A percentile compares a stretch with the other conserved stretches of the same genome.
Evolutionary conservation across 768 basidiomycete species (phyloP).

Genomic region (Gloeostereum incarnatum): DNA sequence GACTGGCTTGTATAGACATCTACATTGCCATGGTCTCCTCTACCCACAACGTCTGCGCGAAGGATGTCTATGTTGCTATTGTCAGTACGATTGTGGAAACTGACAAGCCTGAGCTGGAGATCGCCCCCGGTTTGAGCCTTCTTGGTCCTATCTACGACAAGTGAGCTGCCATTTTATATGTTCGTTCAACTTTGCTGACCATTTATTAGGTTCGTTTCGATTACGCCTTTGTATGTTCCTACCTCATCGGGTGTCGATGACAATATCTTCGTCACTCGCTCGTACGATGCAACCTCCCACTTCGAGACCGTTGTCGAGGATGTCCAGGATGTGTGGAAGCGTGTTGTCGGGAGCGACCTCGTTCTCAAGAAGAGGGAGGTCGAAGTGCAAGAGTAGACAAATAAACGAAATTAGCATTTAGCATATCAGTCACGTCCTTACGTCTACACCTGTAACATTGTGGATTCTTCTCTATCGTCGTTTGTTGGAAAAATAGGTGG

Average conservation of each 20-base stretch:
- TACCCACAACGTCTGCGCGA: constrained; percentile 95
- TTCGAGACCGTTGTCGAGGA: constrained; percentile 99
- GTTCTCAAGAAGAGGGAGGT: constrained; percentile 85
- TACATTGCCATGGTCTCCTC: constrained; percentile 97
- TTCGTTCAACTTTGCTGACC: constrained; percentile 3
- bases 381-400: constrained; percentile 41
- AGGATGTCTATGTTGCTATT: constrained; percentile 92
- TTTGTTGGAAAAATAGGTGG: not conserved
- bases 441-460: too few relatives aligned
- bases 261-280: constrained; percentile 95
- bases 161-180: constrained; percentile 32
- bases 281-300: constrained; percentile 97
- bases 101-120: constrained; percentile 82
- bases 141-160: constrained; percentile 92
- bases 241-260: constrained; percentile 74
- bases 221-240: constrained; percentile 84
- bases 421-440: too few relatives aligned
- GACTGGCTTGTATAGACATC: too few relatives aligned
- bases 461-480: too few relatives aligned
- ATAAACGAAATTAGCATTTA: too few relatives aligned
- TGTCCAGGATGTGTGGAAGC: constrained; percentile 92
- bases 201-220: constrained; percentile 70
- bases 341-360: constrained; percentile 68
- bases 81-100: constrained; percentile 99
- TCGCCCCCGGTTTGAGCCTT: constrained; percentile 84